Conservation (phyloP, 495 filamentous ascomycete species). For the Paragyromitra xinjiangensis region DNA sequence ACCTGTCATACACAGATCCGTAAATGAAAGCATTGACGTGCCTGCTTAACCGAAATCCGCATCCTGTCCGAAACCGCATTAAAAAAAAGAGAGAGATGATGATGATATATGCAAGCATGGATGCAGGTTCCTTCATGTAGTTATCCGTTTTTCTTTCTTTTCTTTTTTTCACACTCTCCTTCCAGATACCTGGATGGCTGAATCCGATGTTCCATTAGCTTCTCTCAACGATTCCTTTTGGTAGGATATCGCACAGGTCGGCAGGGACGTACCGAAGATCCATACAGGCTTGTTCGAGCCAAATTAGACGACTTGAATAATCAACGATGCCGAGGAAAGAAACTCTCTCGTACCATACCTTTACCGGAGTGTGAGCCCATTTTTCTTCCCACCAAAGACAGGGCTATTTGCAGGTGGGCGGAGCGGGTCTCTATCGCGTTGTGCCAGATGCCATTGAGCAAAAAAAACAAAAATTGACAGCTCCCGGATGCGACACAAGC, state of each 20-base stretch:
- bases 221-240: not conserved
- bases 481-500: too few relatives aligned
- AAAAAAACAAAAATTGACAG: too few relatives aligned
- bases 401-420: too few relatives aligned
- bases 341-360: not conserved
- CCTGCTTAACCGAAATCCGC: constrained; percentile 14
- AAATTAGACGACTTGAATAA: constrained; percentile 20
- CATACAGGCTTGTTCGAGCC: constrained; percentile 3
- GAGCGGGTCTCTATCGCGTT: too few relatives aligned
- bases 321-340: not conserved
- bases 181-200: not conserved
- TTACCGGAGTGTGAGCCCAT: too few relatives aligned
- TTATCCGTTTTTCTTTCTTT: not conserved
- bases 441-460: too few relatives aligned
- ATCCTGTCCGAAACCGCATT: not conserved
- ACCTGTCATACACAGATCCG: constrained; percentile 10
- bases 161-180: not conserved
- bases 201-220: not conserved
- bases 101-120: not conserved
- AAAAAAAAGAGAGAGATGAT: not conserved
- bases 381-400: too few relatives aligned
- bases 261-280: constrained; percentile 23
- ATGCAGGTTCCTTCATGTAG: not conserved
- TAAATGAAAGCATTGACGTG: constrained; percentile 20
- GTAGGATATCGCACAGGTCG: not conserved